These are phyloP conservation scores for Paracamarosporium sp. DNA, from an alignment of 2,329 filamentous ascomycete genomes.

Conservation along the genomic window DNA sequence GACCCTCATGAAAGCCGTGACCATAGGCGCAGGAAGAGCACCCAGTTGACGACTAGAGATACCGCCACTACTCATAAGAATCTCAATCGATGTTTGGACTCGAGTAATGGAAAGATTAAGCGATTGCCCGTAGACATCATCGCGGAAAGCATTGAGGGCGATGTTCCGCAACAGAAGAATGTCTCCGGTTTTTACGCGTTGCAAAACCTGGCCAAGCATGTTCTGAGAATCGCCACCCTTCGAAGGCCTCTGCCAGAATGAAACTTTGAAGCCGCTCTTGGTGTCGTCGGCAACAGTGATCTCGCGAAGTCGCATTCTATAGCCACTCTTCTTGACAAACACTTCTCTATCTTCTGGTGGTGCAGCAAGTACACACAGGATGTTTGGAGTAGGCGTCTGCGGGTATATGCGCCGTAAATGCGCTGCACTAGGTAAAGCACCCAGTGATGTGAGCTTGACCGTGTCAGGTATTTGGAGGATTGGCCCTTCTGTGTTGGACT, in stretches of 20 bases:
- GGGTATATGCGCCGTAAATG: conserved; percentile 73
- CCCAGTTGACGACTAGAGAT: conserved; percentile 56
- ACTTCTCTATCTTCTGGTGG: conserved; percentile 72
- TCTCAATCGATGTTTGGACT: conserved; percentile 67
- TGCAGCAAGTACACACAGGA: conserved; percentile 81
- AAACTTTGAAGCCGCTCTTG: conserved; percentile 77
- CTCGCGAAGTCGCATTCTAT: conserved; percentile 50
- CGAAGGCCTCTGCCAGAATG: conserved; percentile 70
- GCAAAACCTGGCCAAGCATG: conserved; percentile 49
- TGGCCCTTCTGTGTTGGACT: conserved; percentile 10
- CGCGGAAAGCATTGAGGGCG: conserved; percentile 75
- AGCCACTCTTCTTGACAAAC: conserved; percentile 68
- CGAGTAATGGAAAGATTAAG: conserved; percentile 74
- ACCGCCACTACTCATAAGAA: conserved; percentile 66
- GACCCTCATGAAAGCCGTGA: conserved; percentile 70
- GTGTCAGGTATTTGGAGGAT: conserved; percentile 24
- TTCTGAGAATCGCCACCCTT: conserved; percentile 27
- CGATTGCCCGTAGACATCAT: conserved; percentile 84
- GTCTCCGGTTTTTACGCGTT: conserved; percentile 70
- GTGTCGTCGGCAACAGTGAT: conserved; percentile 80
- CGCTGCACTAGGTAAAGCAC: conserved; percentile 71
- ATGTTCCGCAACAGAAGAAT: conserved; percentile 82
- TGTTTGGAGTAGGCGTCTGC: conserved; percentile 80
- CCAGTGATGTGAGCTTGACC: conserved; percentile 66
- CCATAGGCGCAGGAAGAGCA: conserved; percentile 55